A percentile compares a stretch with the other conserved stretches of the same genome.
Conservation (phyloP, 106 monocot genomes). For the Iris macrosiphon region DNA sequence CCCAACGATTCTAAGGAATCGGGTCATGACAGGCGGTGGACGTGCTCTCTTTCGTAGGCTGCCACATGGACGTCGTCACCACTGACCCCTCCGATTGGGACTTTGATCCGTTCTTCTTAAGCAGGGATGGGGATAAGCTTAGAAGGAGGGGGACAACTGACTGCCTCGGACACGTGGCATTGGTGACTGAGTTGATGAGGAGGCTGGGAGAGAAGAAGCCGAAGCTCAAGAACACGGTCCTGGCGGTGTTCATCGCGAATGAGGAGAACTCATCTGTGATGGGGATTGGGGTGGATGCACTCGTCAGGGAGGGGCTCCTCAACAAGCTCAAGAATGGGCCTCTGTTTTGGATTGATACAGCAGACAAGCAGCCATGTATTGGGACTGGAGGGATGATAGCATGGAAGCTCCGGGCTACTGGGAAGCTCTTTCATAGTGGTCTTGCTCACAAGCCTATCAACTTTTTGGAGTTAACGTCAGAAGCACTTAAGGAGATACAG, state of each 20-base stretch:
- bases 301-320: conserved; percentile 63
- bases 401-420: conserved; percentile 63
- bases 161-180: conserved; percentile 81
- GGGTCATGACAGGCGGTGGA: too few relatives aligned
- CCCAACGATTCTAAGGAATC: conserved; percentile 14
- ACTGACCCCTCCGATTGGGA: conserved; percentile 64
- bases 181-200: conserved; percentile 77
- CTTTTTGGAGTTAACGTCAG: conserved; percentile 68
- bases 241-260: conserved; percentile 82
- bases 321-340: conserved; percentile 68
- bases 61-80: conserved; percentile 92
- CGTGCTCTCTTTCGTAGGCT: conserved; percentile 63
- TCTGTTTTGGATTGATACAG: conserved; percentile 95
- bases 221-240: conserved; percentile 50
- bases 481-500: conserved; percentile 88
- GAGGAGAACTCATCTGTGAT: conserved; percentile 73
- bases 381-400: conserved; percentile 86
- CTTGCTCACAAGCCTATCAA: conserved; percentile 86
- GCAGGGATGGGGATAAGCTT: conserved; percentile 69
- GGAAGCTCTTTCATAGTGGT: conserved; percentile 92
- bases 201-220: conserved; percentile 52
- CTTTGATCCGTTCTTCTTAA: conserved; percentile 78
- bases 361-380: conserved; percentile 91
- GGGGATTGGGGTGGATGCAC: conserved; percentile 60
- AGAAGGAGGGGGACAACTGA: conserved; percentile 78